Base-by-base conservation (phyloP, 441 rosid genomes). In the Euphorbia neoarborescens region DNA sequence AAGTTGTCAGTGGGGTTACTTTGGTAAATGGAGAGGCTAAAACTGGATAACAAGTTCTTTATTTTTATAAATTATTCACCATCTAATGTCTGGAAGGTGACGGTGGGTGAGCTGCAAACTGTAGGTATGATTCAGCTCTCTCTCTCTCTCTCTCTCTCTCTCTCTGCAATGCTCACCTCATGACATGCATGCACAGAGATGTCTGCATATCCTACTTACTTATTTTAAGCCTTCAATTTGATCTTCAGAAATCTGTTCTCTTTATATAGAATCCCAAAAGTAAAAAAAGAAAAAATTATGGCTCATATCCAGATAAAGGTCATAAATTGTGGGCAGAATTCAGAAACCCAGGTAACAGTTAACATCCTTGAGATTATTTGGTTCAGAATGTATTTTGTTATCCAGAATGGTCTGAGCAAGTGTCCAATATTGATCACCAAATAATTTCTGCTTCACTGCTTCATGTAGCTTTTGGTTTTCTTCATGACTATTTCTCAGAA, bases 11-110 rank as follows among this genome's bases (percentile, higher is more conserved):
- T 66, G 77, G 79, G 61, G 73, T 79, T 80, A 82, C 78, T 70
- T 79, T 84, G 74, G 91, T 90, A 24, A 85, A 89, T 35, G 94
- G 88, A 70, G 92, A 88, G 77, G 91, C 92, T 73, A 83, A 82
- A 79, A 66, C 87, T 77, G 83, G 95, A 79, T 84, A 71, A 78
- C n/a, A 53, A 71, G 69, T 68, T 46, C 15, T 19, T 32, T 62
- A 24, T 27, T n/a, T 8, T 70, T 67, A 51, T 73, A 51, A 20
- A 59, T 66, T 25, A 53, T 51, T 34, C 63, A 75, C 74, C 46
- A 72, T 38, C 58, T 35, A 22, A 25, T 34, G 24, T 72, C 63
- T 40, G 25, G 48, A 57, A 37, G 78, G 74, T 63, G 75, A 44
- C 66, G 78, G 73, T 69, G 78, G 73, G 57, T 46, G 79, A 70